Evolutionary conservation across 805 yeast genomes (phyloP), one percentile per base, ranked within the genome.

Genomic region (Metschnikowia bowlesiae): DNA sequence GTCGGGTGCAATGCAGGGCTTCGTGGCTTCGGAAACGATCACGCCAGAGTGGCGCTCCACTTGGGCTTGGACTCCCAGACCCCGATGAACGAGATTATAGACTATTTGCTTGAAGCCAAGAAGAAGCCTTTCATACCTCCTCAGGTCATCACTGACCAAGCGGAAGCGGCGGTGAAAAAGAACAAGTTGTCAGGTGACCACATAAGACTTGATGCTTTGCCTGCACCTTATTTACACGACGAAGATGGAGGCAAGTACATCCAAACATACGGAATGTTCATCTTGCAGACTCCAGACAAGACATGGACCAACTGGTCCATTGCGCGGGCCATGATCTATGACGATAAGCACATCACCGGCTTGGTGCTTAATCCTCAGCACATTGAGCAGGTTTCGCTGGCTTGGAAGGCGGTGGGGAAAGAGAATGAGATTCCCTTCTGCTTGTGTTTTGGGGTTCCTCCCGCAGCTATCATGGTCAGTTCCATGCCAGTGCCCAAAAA

Each of bases 401-500:
- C 57, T 38, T 62, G 64, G 64, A 54, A 47, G 9, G 57, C 51
- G 2, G 41, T 55, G 34, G 64, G 65, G 16, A 58, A 58, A 43
- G 65, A 60, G 9, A 51, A 54, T 14, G 36, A 55, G 16, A 52
- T 63, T 14, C 66, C 66, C 9, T 59, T 54, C 41, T 57, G 59
- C 6, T 53, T 63, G 42, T 53, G 60, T 43, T 63, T 63, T 46
- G 67, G 66, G 39, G 66, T 60, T 29, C 67, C 66, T 10, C 66
- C 67, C 2, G 65, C 67, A 10, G 63, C 66, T 11, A 62, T 63
- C 26, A 44, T 63, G 39, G 62, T 57, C 14, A 52, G 60, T 47
- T 40, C 46, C 30, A 47, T 47, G 49, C 63, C 57, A 80, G 64
- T 49, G 80, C 83, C 53, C 80, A 46, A 71, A 14, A 58, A 57